phyloP scores from a whole-genome alignment of 257 asterid species.

The Scutellaria galericulata region DNA sequence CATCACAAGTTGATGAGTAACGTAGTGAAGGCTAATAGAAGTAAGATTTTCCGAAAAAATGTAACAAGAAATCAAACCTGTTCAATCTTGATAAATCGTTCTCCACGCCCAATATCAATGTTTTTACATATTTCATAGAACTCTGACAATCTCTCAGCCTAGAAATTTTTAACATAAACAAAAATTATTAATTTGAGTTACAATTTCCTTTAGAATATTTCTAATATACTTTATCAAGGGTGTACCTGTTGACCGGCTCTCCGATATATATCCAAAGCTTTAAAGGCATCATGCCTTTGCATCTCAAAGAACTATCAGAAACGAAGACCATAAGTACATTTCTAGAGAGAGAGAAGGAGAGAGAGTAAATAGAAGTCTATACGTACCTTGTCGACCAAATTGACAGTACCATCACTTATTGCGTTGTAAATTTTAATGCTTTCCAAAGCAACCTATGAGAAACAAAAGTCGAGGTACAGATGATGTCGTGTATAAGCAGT shows the following conservation, averaged over 20 bases:
- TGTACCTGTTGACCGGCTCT: constrained; percentile 93
- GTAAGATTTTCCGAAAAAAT: constrained; percentile 4
- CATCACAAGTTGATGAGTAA: constrained; percentile 31
- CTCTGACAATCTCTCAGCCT: constrained; percentile 96
- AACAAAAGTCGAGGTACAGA: constrained; percentile 28
- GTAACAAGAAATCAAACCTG: constrained; percentile 60
- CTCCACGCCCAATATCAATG: constrained; percentile 93
- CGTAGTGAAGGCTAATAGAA: constrained; percentile 14
- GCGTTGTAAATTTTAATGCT: constrained; percentile 90
- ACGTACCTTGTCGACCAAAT: constrained; percentile 95
- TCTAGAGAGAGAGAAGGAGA: constrained; percentile 1
- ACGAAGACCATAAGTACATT: constrained; percentile 34
- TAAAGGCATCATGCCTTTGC: constrained; percentile 93
- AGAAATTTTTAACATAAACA: constrained; percentile 32
- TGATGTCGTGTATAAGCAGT: not conserved
- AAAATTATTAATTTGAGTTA: constrained; percentile 12
- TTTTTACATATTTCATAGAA: constrained; percentile 87
- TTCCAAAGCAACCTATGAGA: constrained; percentile 83
- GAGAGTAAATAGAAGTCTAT: constrained; percentile 27
- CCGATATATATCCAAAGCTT: constrained; percentile 86
- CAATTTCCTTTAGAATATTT: not conserved
- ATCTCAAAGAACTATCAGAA: constrained; percentile 90
- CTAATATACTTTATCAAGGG: not conserved
- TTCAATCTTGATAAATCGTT: constrained; percentile 87
- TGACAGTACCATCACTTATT: constrained; percentile 82